phyloP scores from a whole-genome alignment of 768 basidiomycete genomes.

The Phanerodontia chrysosporium region DNA sequence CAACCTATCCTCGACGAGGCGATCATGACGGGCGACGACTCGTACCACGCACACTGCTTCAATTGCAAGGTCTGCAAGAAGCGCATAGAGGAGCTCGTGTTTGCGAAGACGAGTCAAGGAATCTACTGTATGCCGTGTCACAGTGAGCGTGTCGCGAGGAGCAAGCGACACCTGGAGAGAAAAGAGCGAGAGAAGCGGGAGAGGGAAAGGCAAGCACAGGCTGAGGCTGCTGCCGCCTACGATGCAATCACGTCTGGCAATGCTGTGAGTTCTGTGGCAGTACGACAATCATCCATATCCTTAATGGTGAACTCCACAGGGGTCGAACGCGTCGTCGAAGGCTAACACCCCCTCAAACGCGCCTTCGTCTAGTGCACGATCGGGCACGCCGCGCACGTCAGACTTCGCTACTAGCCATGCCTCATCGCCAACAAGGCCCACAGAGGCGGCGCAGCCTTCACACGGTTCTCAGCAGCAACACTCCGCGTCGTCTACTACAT shows the following conservation, averaged over 20 bases:
- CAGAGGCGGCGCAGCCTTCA: not conserved
- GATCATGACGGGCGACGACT: constrained; percentile 99
- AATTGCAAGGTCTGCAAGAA: constrained; percentile 94
- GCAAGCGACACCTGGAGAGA: constrained; percentile 84
- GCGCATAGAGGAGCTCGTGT: constrained; percentile 96
- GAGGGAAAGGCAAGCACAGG: constrained; percentile 20
- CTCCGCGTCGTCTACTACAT: not conserved
- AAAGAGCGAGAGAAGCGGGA: constrained; percentile 38
- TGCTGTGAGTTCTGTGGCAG: not conserved
- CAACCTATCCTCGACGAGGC: constrained; percentile 96
- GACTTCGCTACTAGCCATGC: not conserved
- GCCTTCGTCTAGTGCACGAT: not conserved
- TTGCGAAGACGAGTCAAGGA: constrained; percentile 96
- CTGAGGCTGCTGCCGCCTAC: constrained; percentile 22
- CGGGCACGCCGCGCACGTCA: not conserved
- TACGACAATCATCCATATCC: not conserved
- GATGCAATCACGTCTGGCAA: not conserved
- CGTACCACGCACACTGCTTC: constrained; percentile 98
- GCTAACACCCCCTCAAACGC: not conserved
- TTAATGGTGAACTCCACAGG: not conserved
- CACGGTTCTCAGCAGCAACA: not conserved
- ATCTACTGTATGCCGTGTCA: constrained; percentile 99
- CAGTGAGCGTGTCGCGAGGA: constrained; percentile 93
- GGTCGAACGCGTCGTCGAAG: not conserved
- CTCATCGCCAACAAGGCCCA: not conserved